A percentile compares a stretch with the other conserved stretches of the same genome.
Conservation (phyloP, 805 yeast genomes). For the Myxozyma sirexii region DNA sequence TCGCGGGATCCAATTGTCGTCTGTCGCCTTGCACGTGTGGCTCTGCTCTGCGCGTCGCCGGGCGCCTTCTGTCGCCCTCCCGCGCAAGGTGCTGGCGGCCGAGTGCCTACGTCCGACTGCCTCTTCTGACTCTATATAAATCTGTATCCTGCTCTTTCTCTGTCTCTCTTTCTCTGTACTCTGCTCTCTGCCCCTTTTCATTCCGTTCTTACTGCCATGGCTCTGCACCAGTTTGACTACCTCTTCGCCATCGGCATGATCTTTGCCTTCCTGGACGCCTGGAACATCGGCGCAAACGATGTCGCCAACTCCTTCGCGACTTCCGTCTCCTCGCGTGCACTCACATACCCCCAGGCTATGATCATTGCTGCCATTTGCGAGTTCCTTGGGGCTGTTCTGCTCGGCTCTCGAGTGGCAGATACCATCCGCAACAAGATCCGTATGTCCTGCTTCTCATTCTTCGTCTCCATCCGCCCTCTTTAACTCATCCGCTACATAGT, state of each 20-base stretch:
- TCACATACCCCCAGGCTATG: conserved; percentile 77
- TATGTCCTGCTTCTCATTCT: background rate
- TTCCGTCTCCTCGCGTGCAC: conserved; percentile 68
- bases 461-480: no score
- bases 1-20: no score
- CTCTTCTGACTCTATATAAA: no score
- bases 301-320: conserved; percentile 76
- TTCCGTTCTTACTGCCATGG: no score
- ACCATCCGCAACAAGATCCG: conserved; percentile 61
- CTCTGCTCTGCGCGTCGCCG: no score
- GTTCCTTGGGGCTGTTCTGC: conserved; percentile 72
- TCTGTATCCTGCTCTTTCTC: background rate
- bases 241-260: conserved; percentile 65
- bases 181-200: background rate
- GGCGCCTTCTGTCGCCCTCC: no score
- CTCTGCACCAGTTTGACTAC: conserved; percentile 62
- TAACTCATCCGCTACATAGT: no score
- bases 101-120: no score
- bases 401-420: conserved; percentile 73
- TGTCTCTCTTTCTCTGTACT: background rate
- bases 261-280: conserved; percentile 77
- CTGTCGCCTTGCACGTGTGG: no score
- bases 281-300: conserved; percentile 81
- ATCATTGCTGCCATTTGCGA: conserved; percentile 69
- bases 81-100: no score